Conservation (phyloP, 495 filamentous ascomycete genomes). For the Trichoderma gamsii region DNA sequence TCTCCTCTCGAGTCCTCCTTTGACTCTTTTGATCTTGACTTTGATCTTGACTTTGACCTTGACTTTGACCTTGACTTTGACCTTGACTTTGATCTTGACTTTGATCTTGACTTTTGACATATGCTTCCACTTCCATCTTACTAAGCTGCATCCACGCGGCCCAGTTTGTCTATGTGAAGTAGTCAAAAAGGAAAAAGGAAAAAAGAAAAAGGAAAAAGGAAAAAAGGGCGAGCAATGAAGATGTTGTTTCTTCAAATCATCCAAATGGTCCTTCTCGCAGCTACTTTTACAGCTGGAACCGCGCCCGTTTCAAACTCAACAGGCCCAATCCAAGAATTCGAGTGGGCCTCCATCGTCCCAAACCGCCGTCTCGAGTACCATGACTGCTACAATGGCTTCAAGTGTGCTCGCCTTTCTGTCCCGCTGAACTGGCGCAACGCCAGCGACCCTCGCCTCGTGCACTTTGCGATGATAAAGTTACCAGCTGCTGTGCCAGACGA, state of each 20-base stretch:
- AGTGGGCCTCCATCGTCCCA: conserved; percentile 25
- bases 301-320: not conserved
- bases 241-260: not conserved
- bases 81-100: too few relatives aligned
- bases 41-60: too few relatives aligned
- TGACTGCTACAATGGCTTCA: conserved; percentile 32
- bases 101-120: too few relatives aligned
- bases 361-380: conserved; percentile 27
- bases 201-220: too few relatives aligned
- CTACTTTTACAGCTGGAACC: not conserved
- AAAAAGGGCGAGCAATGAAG: too few relatives aligned
- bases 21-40: too few relatives aligned
- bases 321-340: conserved; percentile 6
- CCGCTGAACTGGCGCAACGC: conserved; percentile 37
- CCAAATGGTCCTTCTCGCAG: not conserved
- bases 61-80: too few relatives aligned
- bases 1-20: too few relatives aligned
- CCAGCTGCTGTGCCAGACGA: conserved; percentile 28
- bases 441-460: conserved; percentile 19
- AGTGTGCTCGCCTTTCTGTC: conserved; percentile 40
- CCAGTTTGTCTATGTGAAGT: too few relatives aligned
- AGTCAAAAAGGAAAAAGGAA: too few relatives aligned
- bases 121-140: too few relatives aligned
- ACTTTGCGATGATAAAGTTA: conserved; percentile 32
- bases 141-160: too few relatives aligned